Conservation (phyloP, 352 stramenopile genomes). For the Globisporangium cystogenes region DNA sequence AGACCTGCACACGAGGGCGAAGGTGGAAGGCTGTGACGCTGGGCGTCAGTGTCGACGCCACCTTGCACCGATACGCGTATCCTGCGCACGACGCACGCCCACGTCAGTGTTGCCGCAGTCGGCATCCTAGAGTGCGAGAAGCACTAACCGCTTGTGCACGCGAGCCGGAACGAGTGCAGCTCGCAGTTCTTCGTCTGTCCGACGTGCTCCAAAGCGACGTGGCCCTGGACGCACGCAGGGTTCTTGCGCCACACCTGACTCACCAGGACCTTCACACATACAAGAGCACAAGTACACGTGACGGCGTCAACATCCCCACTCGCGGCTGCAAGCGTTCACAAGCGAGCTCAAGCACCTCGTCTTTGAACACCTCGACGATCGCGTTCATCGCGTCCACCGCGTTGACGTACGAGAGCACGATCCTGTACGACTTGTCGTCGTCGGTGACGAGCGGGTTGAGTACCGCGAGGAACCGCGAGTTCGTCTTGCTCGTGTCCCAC, state of each 20-base stretch:
- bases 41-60: conserved; percentile 22
- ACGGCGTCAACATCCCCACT: background rate
- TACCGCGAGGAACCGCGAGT: conserved; percentile 27
- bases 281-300: background rate
- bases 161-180: conserved; percentile 28
- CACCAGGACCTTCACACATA: conserved; percentile 3
- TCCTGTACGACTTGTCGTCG: conserved; percentile 17
- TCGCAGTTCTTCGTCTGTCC: conserved; percentile 24
- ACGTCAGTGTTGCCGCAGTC: background rate
- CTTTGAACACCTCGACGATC: conserved; percentile 38
- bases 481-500: conserved; percentile 24
- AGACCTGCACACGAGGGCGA: conserved; percentile 45
- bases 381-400: conserved; percentile 26
- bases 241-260: conserved; percentile 16
- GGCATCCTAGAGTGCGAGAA: too few species aligned
- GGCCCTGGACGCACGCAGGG: conserved; percentile 3
- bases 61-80: conserved; percentile 31
- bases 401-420: conserved; percentile 50
- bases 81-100: conserved; percentile 1
- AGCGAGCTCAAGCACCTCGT: conserved; percentile 15
- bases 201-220: conserved; percentile 25
- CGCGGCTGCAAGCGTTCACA: background rate
- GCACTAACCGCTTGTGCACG: conserved; percentile 18
- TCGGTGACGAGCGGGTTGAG: conserved; percentile 25
- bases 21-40: conserved; percentile 15